Evolutionary conservation across 2,329 filamentous ascomycete species (phyloP).

Genomic region (Cryphonectria parasitica): DNA sequence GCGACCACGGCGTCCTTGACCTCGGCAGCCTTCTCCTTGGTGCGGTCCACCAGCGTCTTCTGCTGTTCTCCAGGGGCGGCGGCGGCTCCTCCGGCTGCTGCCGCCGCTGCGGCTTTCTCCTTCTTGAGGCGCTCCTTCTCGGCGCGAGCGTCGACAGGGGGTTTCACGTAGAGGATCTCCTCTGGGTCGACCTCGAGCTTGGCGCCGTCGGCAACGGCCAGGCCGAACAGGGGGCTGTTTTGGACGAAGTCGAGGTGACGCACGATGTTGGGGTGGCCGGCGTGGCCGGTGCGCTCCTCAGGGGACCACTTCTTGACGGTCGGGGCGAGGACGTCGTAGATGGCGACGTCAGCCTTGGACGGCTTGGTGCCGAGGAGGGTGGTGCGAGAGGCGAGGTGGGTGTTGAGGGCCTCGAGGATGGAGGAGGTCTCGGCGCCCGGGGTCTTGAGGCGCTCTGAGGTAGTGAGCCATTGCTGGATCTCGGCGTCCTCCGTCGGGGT

Average conservation of each 20-base stretch:
- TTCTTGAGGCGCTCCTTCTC: constrained; percentile 98
- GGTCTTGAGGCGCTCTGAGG: constrained; percentile 70
- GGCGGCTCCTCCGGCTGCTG: constrained; percentile 46
- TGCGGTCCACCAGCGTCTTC: constrained; percentile 60
- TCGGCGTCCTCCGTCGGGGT: constrained; percentile 80
- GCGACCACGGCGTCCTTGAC: constrained; percentile 54
- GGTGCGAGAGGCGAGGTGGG: constrained; percentile 83
- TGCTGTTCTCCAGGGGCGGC: constrained; percentile 50
- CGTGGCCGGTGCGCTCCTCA: constrained; percentile 87
- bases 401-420: constrained; percentile 80
- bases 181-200: constrained; percentile 80
- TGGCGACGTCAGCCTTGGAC: constrained; percentile 81
- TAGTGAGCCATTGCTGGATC: constrained; percentile 86
- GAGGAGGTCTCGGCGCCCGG: constrained; percentile 50
- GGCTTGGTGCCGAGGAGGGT: constrained; percentile 90
- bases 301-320: constrained; percentile 77
- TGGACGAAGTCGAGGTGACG: constrained; percentile 94
- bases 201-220: constrained; percentile 70
- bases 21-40: constrained; percentile 60
- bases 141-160: constrained; percentile 86
- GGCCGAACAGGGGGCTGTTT: constrained; percentile 76
- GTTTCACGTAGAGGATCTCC: constrained; percentile 84
- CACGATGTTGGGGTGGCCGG: constrained; percentile 88
- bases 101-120: constrained; percentile 78
- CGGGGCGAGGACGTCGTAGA: constrained; percentile 79